Evolutionary conservation across 176 grass and related monocot species (phyloP).

Genomic region (Avena eriantha): DNA sequence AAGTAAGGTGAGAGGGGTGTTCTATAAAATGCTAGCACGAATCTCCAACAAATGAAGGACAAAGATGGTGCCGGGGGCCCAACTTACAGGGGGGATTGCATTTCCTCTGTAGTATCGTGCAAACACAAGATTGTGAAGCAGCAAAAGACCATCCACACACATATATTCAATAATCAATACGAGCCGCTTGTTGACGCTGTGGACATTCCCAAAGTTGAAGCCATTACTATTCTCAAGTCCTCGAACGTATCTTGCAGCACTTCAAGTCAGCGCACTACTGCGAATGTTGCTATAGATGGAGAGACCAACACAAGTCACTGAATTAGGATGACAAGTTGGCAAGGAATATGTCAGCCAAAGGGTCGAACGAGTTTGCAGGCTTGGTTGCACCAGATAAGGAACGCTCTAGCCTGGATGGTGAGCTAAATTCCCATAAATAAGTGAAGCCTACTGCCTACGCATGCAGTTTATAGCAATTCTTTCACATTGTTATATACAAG

Average conservation of each 20-base stretch:
- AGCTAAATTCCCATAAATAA: not conserved
- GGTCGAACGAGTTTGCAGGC: slow-evolving; percentile 42
- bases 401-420: slow-evolving; percentile 39
- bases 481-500: not conserved
- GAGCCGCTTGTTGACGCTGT: slow-evolving; percentile 56
- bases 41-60: too few relatives aligned
- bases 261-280: slow-evolving; percentile 50
- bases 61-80: too few relatives aligned
- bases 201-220: slow-evolving; percentile 46
- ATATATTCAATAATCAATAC: slow-evolving; percentile 44
- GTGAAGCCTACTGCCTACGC: too few relatives aligned
- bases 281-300: slow-evolving; percentile 28
- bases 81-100: too few relatives aligned
- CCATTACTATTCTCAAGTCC: slow-evolving; percentile 44
- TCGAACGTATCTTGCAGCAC: slow-evolving; percentile 34
- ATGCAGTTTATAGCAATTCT: slow-evolving; percentile 18
- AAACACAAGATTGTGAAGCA: too few relatives aligned
- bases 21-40: too few relatives aligned
- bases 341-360: slow-evolving; percentile 42
- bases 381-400: slow-evolving; percentile 46
- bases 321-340: slow-evolving; percentile 27
- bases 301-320: slow-evolving; percentile 32
- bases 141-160: too few relatives aligned
- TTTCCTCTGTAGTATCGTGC: too few relatives aligned
- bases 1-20: too few relatives aligned